phyloP scores from a whole-genome alignment of 352 stramenopile genomes.

The Pythium rhizo-oryzae region DNA sequence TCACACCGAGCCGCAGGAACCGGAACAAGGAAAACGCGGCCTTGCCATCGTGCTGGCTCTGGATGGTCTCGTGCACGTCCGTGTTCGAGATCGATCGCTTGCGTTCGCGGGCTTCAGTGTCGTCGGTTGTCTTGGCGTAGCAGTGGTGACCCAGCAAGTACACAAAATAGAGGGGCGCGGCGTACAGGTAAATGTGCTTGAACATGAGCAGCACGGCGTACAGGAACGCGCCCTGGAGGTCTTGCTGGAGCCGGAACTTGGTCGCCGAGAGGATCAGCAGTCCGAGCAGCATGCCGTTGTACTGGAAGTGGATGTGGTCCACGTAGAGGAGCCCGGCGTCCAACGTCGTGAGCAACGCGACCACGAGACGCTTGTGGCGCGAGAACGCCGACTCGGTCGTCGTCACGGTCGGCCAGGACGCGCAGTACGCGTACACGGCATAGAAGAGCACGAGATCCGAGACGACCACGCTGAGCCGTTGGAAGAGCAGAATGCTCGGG shows the following conservation, averaged over 20 bases:
- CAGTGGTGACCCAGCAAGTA: constrained; percentile 95
- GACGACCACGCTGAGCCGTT: constrained; percentile 92
- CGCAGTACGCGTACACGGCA: constrained; percentile 71
- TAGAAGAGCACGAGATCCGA: constrained; percentile 92
- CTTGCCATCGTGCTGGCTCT: constrained; percentile 59
- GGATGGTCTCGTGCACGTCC: constrained; percentile 68
- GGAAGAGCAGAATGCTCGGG: constrained; percentile 84
- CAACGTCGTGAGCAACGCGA: constrained; percentile 90
- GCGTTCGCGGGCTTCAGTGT: constrained; percentile 9
- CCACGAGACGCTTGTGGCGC: constrained; percentile 54
- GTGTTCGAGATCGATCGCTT: constrained; percentile 78
- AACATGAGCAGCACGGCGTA: constrained; percentile 95
- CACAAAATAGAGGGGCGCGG: constrained; percentile 96
- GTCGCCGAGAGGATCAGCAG: constrained; percentile 93
- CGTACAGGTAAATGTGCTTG: constrained; percentile 98
- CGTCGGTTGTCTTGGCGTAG: constrained; percentile 37
- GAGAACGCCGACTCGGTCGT: constrained; percentile 68
- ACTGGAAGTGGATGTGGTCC: constrained; percentile 99
- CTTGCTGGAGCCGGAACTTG: constrained; percentile 74
- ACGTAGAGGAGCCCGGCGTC: constrained; percentile 95
- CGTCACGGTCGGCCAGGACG: constrained; percentile 82
- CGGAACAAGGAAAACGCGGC: constrained; percentile 56
- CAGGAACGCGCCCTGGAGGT: constrained; percentile 87
- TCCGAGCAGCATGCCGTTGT: constrained; percentile 98
- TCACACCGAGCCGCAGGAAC: constrained; percentile 83